These are phyloP conservation scores for Aspergillus avenaceus DNA, from an alignment of 495 filamentous ascomycete species.

Conservation along the genomic window DNA sequence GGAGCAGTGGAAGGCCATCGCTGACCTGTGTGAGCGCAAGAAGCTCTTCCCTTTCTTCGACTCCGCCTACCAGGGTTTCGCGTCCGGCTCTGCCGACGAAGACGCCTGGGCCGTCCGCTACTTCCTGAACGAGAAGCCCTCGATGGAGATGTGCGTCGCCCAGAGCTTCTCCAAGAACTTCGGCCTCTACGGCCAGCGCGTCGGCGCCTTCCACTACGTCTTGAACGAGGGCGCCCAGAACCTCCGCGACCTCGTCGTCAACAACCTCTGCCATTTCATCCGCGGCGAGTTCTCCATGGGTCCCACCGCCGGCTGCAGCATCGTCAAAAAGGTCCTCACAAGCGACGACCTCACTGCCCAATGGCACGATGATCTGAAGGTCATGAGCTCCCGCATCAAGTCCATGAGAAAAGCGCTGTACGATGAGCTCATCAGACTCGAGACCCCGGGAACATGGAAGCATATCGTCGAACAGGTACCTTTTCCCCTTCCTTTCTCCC, in stretches of 20 bases:
- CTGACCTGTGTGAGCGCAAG: slow-evolving; percentile 46
- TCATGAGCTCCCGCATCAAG: slow-evolving; percentile 51
- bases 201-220: slow-evolving; percentile 48
- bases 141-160: slow-evolving; percentile 47
- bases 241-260: slow-evolving; percentile 35
- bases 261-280: slow-evolving; percentile 43
- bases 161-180: slow-evolving; percentile 56
- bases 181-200: slow-evolving; percentile 51
- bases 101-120: slow-evolving; percentile 53
- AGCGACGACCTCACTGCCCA: slow-evolving; percentile 35
- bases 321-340: slow-evolving; percentile 46
- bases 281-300: slow-evolving; percentile 49
- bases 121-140: slow-evolving; percentile 47
- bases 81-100: slow-evolving; percentile 47
- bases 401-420: slow-evolving; percentile 44
- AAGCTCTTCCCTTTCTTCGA: slow-evolving; percentile 54
- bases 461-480: slow-evolving; percentile 45
- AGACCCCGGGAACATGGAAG: slow-evolving; percentile 48
- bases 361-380: slow-evolving; percentile 46
- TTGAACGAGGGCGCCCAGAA: slow-evolving; percentile 25
- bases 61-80: slow-evolving; percentile 55
- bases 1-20: slow-evolving; percentile 53
- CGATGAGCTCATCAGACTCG: slow-evolving; percentile 35
- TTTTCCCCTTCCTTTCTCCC: not conserved
- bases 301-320: slow-evolving; percentile 44